Evolutionary conservation across 192 early-diverging fungal genomes (phyloP), one percentile per base, ranked within the genome.

Genomic region (Backusella australiensis): DNA sequence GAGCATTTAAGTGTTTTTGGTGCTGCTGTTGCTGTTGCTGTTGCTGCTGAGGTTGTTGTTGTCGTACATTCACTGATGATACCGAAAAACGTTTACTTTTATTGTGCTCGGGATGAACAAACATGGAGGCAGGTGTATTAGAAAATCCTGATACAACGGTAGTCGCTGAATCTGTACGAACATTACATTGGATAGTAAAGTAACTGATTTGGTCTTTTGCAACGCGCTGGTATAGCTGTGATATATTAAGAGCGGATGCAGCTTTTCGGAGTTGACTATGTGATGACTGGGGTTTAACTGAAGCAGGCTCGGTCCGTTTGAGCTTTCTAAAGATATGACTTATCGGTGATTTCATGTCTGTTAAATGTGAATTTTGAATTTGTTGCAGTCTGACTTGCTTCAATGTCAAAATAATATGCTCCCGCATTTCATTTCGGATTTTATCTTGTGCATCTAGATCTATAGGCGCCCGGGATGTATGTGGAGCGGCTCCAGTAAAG

Each of bases 131-230:
- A 21, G 70, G 23, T 7, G 70, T 19, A 71, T 8, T 32, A 19
- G 70, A 71, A 44, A 44, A 49, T 17, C 14, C 70, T 19, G 70
- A 49, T 49, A 71, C 70, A 0, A 71, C 41, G 4, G 70, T 71
- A 6, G 70, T 71, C 6, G 70, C 42, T 19, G 70, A 71, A 15
- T 23, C 41, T 29, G 70, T 44, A 17, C 23, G 23, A 34, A 68
- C 23, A 39, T 49, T 72, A 32, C 49, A 59, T 56, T 75, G 76
- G 19, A 81, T 77, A 32, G 73, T 78, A 72, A 67, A 81, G 36
- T 81, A 71, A 41, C 41, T 69, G 1, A 73, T 75, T 36, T 81
- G 68, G 34, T 75, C 73, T 23, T 81, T 81, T 32, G 80, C 67
- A 9, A 79, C 73, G 21, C 80, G 53, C 7, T 81, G 75, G 49